These are phyloP conservation scores for Emericellopsis cladophorae DNA, from an alignment of 2,329 filamentous ascomycete species.

Conservation along the genomic window DNA sequence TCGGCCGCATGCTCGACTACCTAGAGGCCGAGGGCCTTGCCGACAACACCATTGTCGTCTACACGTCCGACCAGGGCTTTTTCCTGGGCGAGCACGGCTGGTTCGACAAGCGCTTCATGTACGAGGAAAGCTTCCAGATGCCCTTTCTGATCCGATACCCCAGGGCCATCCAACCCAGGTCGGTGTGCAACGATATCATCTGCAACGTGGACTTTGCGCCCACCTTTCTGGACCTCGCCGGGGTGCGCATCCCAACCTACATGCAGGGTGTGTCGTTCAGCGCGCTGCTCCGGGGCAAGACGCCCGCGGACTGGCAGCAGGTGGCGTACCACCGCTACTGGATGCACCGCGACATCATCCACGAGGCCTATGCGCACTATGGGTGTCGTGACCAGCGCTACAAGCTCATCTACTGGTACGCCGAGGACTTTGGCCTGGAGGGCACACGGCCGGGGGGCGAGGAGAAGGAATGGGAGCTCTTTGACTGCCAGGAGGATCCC, in stretches of 20 bases:
- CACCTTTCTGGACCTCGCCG: constrained; percentile 33
- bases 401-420: constrained; percentile 46
- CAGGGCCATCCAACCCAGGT: too few relatives aligned
- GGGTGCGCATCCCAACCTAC: constrained; percentile 26
- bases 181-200: too few relatives aligned
- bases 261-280: constrained; percentile 38
- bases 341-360: constrained; percentile 39
- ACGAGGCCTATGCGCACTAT: constrained; percentile 37
- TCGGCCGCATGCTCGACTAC: constrained; percentile 32
- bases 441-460: constrained; percentile 26
- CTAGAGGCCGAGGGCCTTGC: constrained; percentile 26
- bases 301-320: too few relatives aligned
- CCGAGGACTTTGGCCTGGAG: constrained; percentile 29
- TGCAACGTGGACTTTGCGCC: constrained; percentile 43
- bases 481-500: constrained; percentile 36
- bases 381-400: constrained; percentile 36
- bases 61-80: constrained; percentile 42
- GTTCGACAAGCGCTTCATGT: constrained; percentile 47
- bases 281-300: constrained; percentile 19
- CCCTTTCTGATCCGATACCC: too few relatives aligned
- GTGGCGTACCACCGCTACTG: constrained; percentile 42
- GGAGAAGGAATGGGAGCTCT: constrained; percentile 39
- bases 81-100: constrained; percentile 44
- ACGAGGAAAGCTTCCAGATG: constrained; percentile 45
- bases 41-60: constrained; percentile 36